Conservation (phyloP, 148 eudicot species). For the Oxyria digyna region DNA sequence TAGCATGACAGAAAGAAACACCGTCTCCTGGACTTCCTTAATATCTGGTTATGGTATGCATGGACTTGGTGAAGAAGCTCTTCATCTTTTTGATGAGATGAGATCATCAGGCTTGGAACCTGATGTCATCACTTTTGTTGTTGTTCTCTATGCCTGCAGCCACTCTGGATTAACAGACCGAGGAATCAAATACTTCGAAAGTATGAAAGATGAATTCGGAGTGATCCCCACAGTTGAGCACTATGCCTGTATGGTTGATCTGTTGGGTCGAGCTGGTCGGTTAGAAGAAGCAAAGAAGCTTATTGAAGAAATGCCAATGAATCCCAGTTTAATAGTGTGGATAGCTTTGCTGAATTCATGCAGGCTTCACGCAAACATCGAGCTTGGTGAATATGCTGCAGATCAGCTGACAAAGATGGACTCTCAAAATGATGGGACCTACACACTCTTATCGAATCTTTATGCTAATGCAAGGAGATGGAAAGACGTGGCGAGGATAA, state of each 20-base stretch:
- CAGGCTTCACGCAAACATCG: slow-evolving; percentile 48
- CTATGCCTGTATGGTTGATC: slow-evolving; percentile 76
- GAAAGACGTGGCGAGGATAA: slow-evolving; percentile 63
- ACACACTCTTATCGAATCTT: slow-evolving; percentile 60
- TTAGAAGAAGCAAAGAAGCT: slow-evolving; percentile 51
- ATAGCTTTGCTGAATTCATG: slow-evolving; percentile 55
- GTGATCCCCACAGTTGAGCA: slow-evolving; percentile 56
- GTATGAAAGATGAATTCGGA: slow-evolving; percentile 40
- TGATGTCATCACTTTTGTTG: slow-evolving; percentile 60
- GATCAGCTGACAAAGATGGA: slow-evolving; percentile 31
- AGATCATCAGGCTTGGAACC: slow-evolving; percentile 29
- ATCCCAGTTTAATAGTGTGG: slow-evolving; percentile 58
- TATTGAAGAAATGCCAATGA: slow-evolving; percentile 61
- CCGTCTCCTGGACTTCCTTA: slow-evolving; percentile 73
- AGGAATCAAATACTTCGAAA: slow-evolving; percentile 47
- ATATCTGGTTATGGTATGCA: slow-evolving; percentile 79
- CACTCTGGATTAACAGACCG: slow-evolving; percentile 59
- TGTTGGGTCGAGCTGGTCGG: slow-evolving; percentile 64
- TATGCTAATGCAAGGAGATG: slow-evolving; percentile 61
- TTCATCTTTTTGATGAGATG: slow-evolving; percentile 45
- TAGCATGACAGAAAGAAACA: slow-evolving; percentile 42
- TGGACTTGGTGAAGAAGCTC: slow-evolving; percentile 64
- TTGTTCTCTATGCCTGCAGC: slow-evolving; percentile 72
- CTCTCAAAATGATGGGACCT: slow-evolving; percentile 56
- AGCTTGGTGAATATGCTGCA: slow-evolving; percentile 63